Conservation (phyloP, 768 basidiomycete species). For the Mycena sanguinolenta region DNA sequence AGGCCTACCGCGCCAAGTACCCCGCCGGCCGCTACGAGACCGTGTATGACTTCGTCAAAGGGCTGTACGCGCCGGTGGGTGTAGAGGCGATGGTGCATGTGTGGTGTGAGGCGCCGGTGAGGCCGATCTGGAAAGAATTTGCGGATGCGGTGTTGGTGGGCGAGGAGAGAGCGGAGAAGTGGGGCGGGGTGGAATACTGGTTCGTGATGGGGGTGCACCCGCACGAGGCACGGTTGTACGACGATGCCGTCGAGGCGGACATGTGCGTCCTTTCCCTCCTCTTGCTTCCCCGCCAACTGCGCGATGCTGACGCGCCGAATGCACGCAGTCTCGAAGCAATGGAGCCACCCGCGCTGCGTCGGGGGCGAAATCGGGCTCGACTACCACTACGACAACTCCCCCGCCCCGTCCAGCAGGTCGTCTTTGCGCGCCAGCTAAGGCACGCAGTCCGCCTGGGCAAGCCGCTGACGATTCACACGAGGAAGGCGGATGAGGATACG, state of each 20-base stretch:
- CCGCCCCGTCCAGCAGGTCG: too few species aligned
- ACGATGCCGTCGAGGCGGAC: slow-evolving; percentile 73
- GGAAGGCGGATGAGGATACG: too few species aligned
- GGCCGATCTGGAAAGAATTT: slow-evolving; percentile 72
- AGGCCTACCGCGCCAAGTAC: slow-evolving; percentile 73
- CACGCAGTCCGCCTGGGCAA: too few species aligned
- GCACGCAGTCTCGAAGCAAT: slow-evolving; percentile 75
- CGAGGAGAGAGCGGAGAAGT: slow-evolving; percentile 62
- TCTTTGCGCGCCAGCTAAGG: too few species aligned
- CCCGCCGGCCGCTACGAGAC: slow-evolving; percentile 63
- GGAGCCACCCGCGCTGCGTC: slow-evolving; percentile 83
- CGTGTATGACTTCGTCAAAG: slow-evolving; percentile 80
- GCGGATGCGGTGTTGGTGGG: slow-evolving; percentile 76
- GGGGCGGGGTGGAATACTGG: slow-evolving; percentile 83
- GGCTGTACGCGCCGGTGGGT: slow-evolving; percentile 67
- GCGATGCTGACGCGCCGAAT: neutral
- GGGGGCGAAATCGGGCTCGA: slow-evolving; percentile 93
- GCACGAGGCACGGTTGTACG: slow-evolving; percentile 80
- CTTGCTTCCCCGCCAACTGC: neutral
- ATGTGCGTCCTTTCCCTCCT: slow-evolving; percentile 61
- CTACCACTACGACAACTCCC: too few species aligned
- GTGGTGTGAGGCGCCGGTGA: slow-evolving; percentile 88
- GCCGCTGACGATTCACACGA: too few species aligned
- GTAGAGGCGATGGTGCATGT: slow-evolving; percentile 85
- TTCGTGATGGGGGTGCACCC: slow-evolving; percentile 80